phyloP scores from a whole-genome alignment of 108 stramenopile species.

The Nitzschia sp. region DNA sequence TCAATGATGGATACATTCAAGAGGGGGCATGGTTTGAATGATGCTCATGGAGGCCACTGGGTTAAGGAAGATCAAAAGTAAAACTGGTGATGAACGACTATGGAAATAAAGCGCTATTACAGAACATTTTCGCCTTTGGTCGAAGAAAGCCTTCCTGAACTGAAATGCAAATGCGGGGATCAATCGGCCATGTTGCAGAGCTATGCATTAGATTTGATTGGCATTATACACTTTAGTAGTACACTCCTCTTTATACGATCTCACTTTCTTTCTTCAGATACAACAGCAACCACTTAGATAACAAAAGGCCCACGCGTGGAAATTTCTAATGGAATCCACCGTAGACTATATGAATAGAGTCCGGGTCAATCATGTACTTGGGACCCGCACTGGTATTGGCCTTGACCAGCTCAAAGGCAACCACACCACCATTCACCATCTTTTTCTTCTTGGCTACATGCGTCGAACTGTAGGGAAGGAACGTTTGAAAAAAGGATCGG shows the following conservation, averaged over 20 bases:
- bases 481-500: conserved; percentile 84
- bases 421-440: conserved; percentile 88
- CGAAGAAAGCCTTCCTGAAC: too few relatives aligned
- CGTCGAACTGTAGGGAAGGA: conserved; percentile 62
- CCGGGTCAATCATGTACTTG: conserved; percentile 83
- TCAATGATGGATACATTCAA: conserved; percentile 44
- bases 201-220: too few relatives aligned
- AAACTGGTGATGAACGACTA: conserved; percentile 4
- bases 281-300: too few relatives aligned
- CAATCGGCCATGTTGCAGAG: too few relatives aligned
- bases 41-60: conserved; percentile 81
- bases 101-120: neutral
- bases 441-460: conserved; percentile 86
- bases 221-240: too few relatives aligned
- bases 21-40: conserved; percentile 54
- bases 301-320: too few relatives aligned
- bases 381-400: conserved; percentile 49
- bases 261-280: too few relatives aligned
- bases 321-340: conserved; percentile 82
- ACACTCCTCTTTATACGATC: too few relatives aligned
- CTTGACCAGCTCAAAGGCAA: conserved; percentile 76
- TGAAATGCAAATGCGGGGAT: too few relatives aligned
- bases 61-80: conserved; percentile 32
- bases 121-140: too few relatives aligned
- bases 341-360: conserved; percentile 70